Base-by-base conservation (phyloP, 768 basidiomycete species). In the Mycena pura region DNA sequence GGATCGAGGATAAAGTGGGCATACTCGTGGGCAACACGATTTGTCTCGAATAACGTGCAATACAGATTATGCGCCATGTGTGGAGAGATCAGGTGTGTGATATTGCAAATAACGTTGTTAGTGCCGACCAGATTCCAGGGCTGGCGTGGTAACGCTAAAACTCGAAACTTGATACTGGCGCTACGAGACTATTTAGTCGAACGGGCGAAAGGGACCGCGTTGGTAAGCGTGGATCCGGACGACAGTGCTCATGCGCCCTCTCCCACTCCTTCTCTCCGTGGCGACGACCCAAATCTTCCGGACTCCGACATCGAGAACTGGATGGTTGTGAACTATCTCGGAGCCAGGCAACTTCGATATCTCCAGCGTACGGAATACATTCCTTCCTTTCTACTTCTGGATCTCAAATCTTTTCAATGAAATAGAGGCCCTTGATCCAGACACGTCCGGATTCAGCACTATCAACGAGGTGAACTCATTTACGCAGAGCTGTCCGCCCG, bases 1-100 rank as follows among this genome's bases (percentile, higher is more conserved):
- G 66, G 14, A 65, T 74, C 22, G 59, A 58, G 15, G 65, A 71
- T 45, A 57, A 64, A 49, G 70, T 67, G 51, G 28, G 53, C 17
- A 13, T 7, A 28, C n/a, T 11, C 48, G 21, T 25, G 5, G 15
- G 11, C 29, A 14, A 15, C 48, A 34, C 14, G 24, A 3, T 5
- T 24, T 9, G 15, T 40, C n/a, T 8, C 39, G 11, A 10, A 10
- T 44, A 9, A 21, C 21, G 11, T 24, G 13, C 27, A 21, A 2
- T 8, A 3, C 28, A 70, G 69, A 68, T 70, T 19, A 54, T 71
- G 25, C 27, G 39, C 6, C 50, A 53, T 1, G 62, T 71, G 2
- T 73, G 57, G 57, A 50, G 34, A 27, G 47, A 58, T 2, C 57
- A 49, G 40, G 54, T 46, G 14, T 4, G 44, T 25, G 7, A 17